Evolutionary conservation across 208 protist genomes (phyloP), one percentile per base, ranked within the genome.

Genomic region (Leishmania major): DNA sequence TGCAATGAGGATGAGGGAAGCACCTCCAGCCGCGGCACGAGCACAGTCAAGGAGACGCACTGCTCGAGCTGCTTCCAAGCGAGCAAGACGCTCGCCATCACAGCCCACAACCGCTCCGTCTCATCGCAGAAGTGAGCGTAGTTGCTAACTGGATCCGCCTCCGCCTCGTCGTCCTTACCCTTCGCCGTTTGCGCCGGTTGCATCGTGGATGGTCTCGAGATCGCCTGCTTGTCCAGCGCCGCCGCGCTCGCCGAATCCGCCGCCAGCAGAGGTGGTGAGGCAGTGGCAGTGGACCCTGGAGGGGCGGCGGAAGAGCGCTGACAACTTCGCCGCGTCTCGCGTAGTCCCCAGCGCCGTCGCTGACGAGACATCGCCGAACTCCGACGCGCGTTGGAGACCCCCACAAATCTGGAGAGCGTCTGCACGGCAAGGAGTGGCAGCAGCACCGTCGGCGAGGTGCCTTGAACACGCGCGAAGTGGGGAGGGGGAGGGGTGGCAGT

Each of bases 51-150:
- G 2, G 77, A 55, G 57, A 57, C 37, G 1, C 66, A 69, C 31
- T 62, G 73, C 74, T 92, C 82, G 28, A 88, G 76, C 60, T 83
- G 85, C 60, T 86, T 87, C 85, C 87, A 94, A 5, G 79, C 77
- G 1, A 87, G 79, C 31, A 86, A 55, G 49, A 92, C 77, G 53
- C 73, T 91, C 17, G 90, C 86, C 67, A 88, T 73, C 19, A 84
- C 83, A 5, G 78, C 77, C 81, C 84, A 81, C 25, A 90, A 49
- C 51, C 88, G 75, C 37, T 89, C 85, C 57, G 77, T 60, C 57
- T 60, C 76, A 13, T 55, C 45, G 70, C 57, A 76, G 60, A 89
- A 86, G 66, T 47, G 49, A 0, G 8, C 43, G 76, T 86, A 86
- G 28, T 64, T 71, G 40, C 25, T 1, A 0, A 35, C 28, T 31